These are phyloP conservation scores for Oryza glumipatula DNA, from an alignment of 176 grass and related monocot species.

Conservation along the genomic window DNA sequence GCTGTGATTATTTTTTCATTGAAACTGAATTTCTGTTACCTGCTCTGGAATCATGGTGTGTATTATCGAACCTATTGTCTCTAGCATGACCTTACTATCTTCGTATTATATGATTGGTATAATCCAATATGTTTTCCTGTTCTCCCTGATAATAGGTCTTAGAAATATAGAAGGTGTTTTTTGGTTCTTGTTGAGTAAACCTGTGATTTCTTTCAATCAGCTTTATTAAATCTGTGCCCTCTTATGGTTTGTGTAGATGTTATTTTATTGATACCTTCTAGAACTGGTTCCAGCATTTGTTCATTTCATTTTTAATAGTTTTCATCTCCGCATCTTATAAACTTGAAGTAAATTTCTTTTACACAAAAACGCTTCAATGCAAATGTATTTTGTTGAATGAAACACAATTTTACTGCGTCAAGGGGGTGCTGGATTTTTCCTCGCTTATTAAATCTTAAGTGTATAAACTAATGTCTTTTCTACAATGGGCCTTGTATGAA, in stretches of 20 bases:
- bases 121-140: not conserved
- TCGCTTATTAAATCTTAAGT: constrained; percentile 34
- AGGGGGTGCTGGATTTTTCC: constrained; percentile 8
- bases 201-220: constrained; percentile 2
- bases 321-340: not conserved
- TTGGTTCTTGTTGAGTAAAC: constrained; percentile 22
- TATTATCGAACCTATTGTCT: not conserved
- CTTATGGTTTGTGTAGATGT: not conserved
- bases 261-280: not conserved
- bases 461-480: constrained; percentile 53
- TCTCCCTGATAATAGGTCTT: not conserved
- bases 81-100: not conserved
- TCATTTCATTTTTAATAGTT: not conserved
- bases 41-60: constrained; percentile 20
- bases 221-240: not conserved
- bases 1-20: not conserved
- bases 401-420: not conserved
- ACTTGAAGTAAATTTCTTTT: not conserved
- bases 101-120: constrained; percentile 2
- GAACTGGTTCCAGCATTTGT: not conserved
- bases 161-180: not conserved
- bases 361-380: not conserved
- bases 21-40: constrained; percentile 24
- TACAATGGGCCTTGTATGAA: constrained; percentile 48
- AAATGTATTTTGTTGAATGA: constrained; percentile 1